Evolutionary conservation across 1,284 basidiomycete species (phyloP).

Genomic region (Amylostereum chailletii): DNA sequence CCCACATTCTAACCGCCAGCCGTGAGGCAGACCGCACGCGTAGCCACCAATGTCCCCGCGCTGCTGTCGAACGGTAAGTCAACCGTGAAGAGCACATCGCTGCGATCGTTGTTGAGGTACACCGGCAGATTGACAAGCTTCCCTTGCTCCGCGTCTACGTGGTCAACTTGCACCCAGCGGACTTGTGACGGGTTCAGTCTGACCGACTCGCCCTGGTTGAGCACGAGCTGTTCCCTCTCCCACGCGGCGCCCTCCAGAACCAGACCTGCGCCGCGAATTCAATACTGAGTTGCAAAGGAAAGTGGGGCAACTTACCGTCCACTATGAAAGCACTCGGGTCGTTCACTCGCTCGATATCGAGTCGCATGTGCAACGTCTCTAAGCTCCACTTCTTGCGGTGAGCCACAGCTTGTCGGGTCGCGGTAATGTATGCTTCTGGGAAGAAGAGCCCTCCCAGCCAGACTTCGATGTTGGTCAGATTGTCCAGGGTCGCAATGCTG

Average conservation of each 20-base stretch:
- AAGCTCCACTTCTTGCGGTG: constrained; percentile 87
- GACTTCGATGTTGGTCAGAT: constrained; percentile 67
- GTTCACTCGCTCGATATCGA: constrained; percentile 75
- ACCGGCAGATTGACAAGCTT: constrained; percentile 74
- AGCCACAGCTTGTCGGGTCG: constrained; percentile 86
- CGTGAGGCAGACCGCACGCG: constrained; percentile 76
- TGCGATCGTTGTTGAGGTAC: constrained; percentile 87
- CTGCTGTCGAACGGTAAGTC: constrained; percentile 67
- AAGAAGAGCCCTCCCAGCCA: constrained; percentile 93
- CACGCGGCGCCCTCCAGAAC: constrained; percentile 81
- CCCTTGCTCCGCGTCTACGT: constrained; percentile 23
- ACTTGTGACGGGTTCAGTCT: constrained; percentile 74
- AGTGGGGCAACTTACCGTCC: constrained; percentile 52
- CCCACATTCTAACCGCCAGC: constrained; percentile 42
- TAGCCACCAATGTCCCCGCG: constrained; percentile 61
- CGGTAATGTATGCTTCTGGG: constrained; percentile 92
- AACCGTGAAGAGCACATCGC: constrained; percentile 83
- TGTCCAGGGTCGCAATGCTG: constrained; percentile 59
- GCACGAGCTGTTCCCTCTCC: constrained; percentile 52
- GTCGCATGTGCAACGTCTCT: constrained; percentile 75
- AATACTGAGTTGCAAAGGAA: constrained; percentile 1
- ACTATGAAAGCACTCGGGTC: constrained; percentile 74
- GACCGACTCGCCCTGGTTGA: constrained; percentile 79
- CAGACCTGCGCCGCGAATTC: constrained; percentile 46
- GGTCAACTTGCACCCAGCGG: constrained; percentile 73